Evolutionary conservation across 257 asterid genomes (phyloP), one percentile per base, ranked within the genome.

Genomic region (Lithospermum erythrorhizon): DNA sequence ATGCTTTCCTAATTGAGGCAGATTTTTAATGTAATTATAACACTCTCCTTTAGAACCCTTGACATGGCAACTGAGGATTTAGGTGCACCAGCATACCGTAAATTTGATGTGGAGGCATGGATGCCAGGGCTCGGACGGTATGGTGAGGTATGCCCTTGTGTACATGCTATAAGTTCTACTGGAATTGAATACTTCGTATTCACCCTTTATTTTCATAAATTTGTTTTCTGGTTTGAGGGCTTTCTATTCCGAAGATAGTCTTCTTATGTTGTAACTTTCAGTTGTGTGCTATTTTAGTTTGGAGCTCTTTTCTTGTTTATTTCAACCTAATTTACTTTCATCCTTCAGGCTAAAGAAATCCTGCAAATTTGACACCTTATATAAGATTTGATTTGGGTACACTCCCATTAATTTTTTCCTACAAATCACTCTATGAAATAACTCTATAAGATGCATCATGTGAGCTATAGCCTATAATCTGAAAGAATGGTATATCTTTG

Each of bases 71-170:
- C 96, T 0, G 88, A 75, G 75, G 99, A 93, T 82, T 72, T 93
- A 67, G 99, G 99, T 62, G 97, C 99, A 20, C 99, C 99, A 19
- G 99, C 97, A 1, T 89, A 84, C 68, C 94, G 99, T 63, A 93
- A 93, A 76, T 93, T 84, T 30, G 99, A 93, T 35, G 85, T 93
- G 59, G 98, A 93, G 75, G 97, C 97, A 8, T 93, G 98, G 97
- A 93, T 93, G 96, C 99, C 99, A 5, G 97, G 97, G 25, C 72
- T 93, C 82, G 95, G 82, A 54, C 93, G 97, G 24, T 93, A 79
- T 35, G 99, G 99, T 6, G 99, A 93, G 94, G 99, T 89, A 76
- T 6, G 70, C 17, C 23, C 54, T 19, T 37, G 23, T 3, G 19
- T 22, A 19, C 21, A 53, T 32, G 48, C 54, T 22, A 17, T 23